Conservation (phyloP, 73 alveolate genomes). For the Uronychia setigera region DNA sequence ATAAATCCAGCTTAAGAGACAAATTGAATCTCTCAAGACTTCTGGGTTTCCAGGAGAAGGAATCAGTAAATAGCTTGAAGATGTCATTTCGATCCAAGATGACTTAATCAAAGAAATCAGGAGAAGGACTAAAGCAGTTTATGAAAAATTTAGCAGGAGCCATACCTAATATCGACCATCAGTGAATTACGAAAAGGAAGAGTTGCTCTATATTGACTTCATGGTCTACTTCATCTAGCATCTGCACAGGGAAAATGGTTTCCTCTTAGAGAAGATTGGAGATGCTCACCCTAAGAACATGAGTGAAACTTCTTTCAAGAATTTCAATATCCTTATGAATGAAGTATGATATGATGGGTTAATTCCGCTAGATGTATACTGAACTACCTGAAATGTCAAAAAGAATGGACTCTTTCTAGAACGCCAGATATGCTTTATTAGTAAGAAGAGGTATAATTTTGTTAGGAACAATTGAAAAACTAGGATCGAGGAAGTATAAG, state of each 20-base stretch:
- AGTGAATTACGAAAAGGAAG: not conserved
- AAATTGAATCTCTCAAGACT: not conserved
- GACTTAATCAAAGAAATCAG: not conserved
- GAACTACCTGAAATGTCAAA: not conserved
- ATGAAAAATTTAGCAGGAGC: not conserved
- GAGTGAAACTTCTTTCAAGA: not conserved
- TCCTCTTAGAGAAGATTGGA: not conserved
- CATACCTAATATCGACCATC: not conserved
- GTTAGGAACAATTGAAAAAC: not conserved
- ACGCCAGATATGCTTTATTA: not conserved
- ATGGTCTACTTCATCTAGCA: not conserved
- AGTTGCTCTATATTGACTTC: not conserved
- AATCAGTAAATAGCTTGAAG: not conserved
- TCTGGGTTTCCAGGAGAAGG: not conserved
- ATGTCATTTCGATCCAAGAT: not conserved
- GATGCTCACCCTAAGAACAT: not conserved
- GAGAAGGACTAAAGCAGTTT: not conserved
- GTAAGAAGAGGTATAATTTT: not conserved
- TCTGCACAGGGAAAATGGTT: not conserved
- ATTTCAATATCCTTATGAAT: not conserved
- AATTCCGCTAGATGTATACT: not conserved
- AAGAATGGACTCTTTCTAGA: not conserved
- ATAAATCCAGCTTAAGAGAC: not conserved
- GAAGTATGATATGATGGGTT: not conserved
- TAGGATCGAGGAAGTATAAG: not conserved